A percentile compares a stretch with the other conserved stretches of the same genome.
Evolutionary conservation across 768 basidiomycete species (phyloP).

Genomic region (Tylopilus sp.): DNA sequence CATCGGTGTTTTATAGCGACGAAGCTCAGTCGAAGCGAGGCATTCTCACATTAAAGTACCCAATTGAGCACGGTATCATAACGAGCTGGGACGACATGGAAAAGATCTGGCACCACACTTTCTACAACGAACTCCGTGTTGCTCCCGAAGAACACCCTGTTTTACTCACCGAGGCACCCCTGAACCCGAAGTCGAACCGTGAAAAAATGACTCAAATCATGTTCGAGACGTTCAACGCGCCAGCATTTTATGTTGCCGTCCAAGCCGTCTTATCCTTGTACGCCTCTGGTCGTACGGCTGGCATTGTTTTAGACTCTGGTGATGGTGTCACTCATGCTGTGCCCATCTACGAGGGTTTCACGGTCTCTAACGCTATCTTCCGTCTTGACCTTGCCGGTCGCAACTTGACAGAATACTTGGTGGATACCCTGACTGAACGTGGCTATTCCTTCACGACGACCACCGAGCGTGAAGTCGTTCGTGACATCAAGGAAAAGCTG

Average conservation of each 20-base stretch:
- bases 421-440: constrained; percentile 85
- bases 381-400: constrained; percentile 92
- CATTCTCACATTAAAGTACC: constrained; percentile 90
- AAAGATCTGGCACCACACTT: constrained; percentile 98
- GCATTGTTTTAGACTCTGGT: constrained; percentile 93
- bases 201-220: constrained; percentile 78
- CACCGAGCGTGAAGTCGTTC: constrained; percentile 90
- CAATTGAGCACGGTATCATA: constrained; percentile 91
- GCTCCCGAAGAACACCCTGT: constrained; percentile 77
- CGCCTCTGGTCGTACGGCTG: constrained; percentile 92
- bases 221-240: constrained; percentile 77
- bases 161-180: constrained; percentile 66
- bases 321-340: constrained; percentile 97
- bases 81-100: constrained; percentile 99
- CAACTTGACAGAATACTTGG: constrained; percentile 80
- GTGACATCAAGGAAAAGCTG: constrained; percentile 93
- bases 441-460: constrained; percentile 94
- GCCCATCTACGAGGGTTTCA: constrained; percentile 94
- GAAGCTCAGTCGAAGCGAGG: constrained; percentile 95
- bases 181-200: constrained; percentile 70
- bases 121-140: constrained; percentile 81
- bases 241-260: constrained; percentile 72
- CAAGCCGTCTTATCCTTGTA: constrained; percentile 77
- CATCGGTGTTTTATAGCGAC: constrained; percentile 49
- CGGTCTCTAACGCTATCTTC: constrained; percentile 88